phyloP scores from a whole-genome alignment of 2,329 filamentous ascomycete species.

The Capronia coronata region DNA sequence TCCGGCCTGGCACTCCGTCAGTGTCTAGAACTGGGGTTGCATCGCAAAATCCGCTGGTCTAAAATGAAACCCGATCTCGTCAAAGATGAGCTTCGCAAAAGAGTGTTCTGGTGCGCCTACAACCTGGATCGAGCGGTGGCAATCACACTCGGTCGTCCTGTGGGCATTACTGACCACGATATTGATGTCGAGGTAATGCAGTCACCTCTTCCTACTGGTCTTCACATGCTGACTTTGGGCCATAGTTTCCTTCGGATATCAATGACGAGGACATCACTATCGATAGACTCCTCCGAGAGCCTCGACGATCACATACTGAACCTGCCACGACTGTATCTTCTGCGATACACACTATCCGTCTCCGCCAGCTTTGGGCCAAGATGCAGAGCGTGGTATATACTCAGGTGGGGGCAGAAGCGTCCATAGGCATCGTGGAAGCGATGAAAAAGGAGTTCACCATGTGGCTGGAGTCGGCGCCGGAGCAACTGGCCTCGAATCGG shows the following conservation, averaged over 20 bases:
- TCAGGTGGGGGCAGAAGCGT: constrained; percentile 8
- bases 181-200: constrained; percentile 33
- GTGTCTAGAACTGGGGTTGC: constrained; percentile 29
- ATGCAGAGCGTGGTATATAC: constrained; percentile 26
- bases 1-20: constrained; percentile 30
- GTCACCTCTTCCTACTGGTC: not conserved
- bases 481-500: constrained; percentile 17
- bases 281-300: not conserved
- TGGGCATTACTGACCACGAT: constrained; percentile 40
- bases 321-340: constrained; percentile 28
- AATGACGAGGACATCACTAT: constrained; percentile 10
- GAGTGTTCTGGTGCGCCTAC: constrained; percentile 42
- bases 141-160: constrained; percentile 36
- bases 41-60: constrained; percentile 15
- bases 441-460: constrained; percentile 28
- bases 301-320: constrained; percentile 2
- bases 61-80: constrained; percentile 24
- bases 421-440: constrained; percentile 21
- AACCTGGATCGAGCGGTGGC: constrained; percentile 40
- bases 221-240: not conserved
- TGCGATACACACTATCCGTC: constrained; percentile 29
- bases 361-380: constrained; percentile 29
- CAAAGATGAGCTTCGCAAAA: constrained; percentile 38
- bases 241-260: constrained; percentile 14
- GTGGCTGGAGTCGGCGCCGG: constrained; percentile 26